phyloP scores from a whole-genome alignment of 202 grass and related monocot species.

The Hordeum pubiflorum region DNA sequence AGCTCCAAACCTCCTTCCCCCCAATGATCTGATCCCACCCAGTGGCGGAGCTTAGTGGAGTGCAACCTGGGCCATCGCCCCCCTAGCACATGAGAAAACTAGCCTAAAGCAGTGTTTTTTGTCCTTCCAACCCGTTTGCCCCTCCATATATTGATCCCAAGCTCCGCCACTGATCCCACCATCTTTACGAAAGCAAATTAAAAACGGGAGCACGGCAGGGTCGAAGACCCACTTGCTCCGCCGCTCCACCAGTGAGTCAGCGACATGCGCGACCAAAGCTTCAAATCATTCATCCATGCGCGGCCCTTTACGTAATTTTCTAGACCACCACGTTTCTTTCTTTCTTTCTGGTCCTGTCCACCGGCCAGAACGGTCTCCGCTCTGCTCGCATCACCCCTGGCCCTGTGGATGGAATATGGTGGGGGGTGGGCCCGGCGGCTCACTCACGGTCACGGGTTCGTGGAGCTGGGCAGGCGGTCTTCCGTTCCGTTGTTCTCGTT shows the following conservation, averaged over 20 bases:
- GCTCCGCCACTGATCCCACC: constrained; percentile 15
- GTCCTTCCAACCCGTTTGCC: too few species aligned
- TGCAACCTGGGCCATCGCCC: too few species aligned
- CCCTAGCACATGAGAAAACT: too few species aligned
- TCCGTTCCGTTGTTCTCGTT: background rate
- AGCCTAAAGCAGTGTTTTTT: too few species aligned
- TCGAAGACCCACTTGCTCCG: constrained; percentile 9
- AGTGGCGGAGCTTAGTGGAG: too few species aligned
- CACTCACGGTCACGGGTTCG: background rate
- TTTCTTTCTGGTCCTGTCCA: too few species aligned
- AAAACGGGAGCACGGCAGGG: background rate
- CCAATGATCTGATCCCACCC: background rate
- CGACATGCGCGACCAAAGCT: constrained; percentile 22
- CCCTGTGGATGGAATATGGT: too few species aligned
- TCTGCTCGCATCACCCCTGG: background rate
- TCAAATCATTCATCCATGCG: background rate
- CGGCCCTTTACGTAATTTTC: background rate
- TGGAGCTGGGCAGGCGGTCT: background rate
- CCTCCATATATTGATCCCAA: too few species aligned
- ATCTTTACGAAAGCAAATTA: background rate
- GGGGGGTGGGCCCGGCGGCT: background rate
- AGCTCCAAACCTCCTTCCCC: background rate
- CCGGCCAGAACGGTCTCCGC: too few species aligned
- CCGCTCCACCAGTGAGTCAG: background rate
- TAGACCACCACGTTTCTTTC: background rate